phyloP scores from a whole-genome alignment of 371 early-diverging fungal genomes.

The Blakeslea trispora region DNA sequence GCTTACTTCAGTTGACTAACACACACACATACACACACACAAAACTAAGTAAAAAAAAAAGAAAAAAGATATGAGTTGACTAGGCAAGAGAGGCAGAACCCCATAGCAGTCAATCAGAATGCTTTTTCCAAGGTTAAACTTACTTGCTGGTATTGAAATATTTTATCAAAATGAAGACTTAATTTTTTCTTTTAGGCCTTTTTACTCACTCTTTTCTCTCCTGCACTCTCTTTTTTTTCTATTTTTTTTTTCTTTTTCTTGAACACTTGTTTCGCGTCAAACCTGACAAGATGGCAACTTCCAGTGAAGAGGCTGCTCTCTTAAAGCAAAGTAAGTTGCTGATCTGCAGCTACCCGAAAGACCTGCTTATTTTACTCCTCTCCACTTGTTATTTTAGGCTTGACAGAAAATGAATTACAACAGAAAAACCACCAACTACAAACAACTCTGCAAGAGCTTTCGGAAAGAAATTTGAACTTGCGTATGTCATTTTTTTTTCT shows the following conservation, averaged over 20 bases:
- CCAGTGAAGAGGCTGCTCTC: not conserved
- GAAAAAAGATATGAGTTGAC: too few relatives aligned
- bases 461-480: not conserved
- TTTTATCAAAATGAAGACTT: too few relatives aligned
- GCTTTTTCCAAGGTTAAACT: too few relatives aligned
- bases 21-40: too few relatives aligned
- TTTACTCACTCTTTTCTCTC: not conserved
- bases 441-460: not conserved
- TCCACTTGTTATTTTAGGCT: constrained; percentile 1
- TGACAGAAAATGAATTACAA: constrained; percentile 2
- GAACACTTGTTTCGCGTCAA: not conserved
- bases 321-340: not conserved
- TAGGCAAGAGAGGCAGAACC: too few relatives aligned
- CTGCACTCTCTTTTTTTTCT: not conserved
- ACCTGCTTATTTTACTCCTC: not conserved
- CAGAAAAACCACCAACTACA: not conserved
- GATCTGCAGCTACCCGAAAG: too few relatives aligned
- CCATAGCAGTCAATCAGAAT: too few relatives aligned
- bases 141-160: too few relatives aligned
- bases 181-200: too few relatives aligned
- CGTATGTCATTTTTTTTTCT: too few relatives aligned
- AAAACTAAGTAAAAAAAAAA: too few relatives aligned
- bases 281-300: not conserved
- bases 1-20: too few relatives aligned
- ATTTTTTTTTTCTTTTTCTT: not conserved